Evolutionary conservation across 805 yeast species (phyloP), one percentile per base, ranked within the genome.

Genomic region (Barnettozyma pratensis): DNA sequence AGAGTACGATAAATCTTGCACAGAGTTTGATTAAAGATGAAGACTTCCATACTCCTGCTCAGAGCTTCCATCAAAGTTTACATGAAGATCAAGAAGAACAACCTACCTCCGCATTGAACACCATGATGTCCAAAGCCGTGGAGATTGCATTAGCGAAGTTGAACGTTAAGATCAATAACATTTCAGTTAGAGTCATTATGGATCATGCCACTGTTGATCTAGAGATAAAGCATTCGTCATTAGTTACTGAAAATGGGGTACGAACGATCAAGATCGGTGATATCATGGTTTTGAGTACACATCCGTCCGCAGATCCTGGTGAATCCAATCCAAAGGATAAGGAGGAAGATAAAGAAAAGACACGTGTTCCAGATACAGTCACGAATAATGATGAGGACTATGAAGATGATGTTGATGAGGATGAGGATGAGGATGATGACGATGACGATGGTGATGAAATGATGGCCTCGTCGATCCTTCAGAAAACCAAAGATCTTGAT

Each of bases 1-100:
- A 81, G 57, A 85, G 94, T 49, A 83, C 92, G 0, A 82, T 83
- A 26, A 88, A 85, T 56, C 70, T 89, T 47, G 89, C 94, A 3
- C 77, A 75, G 53, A 70, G 76, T 10, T 60, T 73, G 39, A 60
- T 72, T 39, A 67, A 68, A 25, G 61, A 58, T 19, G 59, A 52
- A 6, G 60, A 54, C 2, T 43, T 48, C 27, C 45, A 49, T 6
- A 37, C 53, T 2, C 47, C 48, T 4, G 37, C 34, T 9, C 52
- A 57, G 28, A 53, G 49, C 34, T 27, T 64, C 43, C 59, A 65
- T 46, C 46, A 42, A 31, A 50, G 43, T 6, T 41, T 52, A 42
- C 56, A 57, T 34, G 54, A 49, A 32, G 45, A 43, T n/a, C 55
- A 57, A 11, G 41, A 28, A 3, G 40, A 60, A 34, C 41, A 49